Evolutionary conservation across 805 yeast species (phyloP).

Genomic region (Phaffomyces opuntiae): DNA sequence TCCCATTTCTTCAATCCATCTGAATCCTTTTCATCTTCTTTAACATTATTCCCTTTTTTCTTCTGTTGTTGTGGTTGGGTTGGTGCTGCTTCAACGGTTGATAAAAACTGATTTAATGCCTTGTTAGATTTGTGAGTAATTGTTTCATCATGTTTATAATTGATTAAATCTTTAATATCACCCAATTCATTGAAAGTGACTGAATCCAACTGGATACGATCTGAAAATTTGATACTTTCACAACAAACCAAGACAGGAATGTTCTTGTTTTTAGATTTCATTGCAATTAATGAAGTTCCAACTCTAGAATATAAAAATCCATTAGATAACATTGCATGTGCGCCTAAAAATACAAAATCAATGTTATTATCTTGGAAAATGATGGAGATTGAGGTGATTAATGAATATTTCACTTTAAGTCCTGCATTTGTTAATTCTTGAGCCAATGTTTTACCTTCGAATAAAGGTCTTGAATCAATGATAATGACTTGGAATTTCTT

Average conservation of each 20-base stretch:
- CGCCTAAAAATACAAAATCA: slow-evolving; percentile 88
- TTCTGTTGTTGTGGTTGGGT: slow-evolving; percentile 17
- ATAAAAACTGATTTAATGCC: slow-evolving; percentile 57
- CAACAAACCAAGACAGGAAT: slow-evolving; percentile 95
- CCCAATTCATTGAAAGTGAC: slow-evolving; percentile 90
- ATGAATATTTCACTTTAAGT: slow-evolving; percentile 65
- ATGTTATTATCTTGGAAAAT: slow-evolving; percentile 73
- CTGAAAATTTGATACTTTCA: slow-evolving; percentile 90
- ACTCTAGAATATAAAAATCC: slow-evolving; percentile 91
- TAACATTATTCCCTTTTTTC: slow-evolving; percentile 19
- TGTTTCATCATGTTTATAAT: slow-evolving; percentile 34
- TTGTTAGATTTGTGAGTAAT: slow-evolving; percentile 33
- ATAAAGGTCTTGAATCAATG: slow-evolving; percentile 89
- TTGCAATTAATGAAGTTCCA: slow-evolving; percentile 90
- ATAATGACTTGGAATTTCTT: slow-evolving; percentile 75
- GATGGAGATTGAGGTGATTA: slow-evolving; percentile 73
- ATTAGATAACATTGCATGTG: slow-evolving; percentile 94
- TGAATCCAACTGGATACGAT: slow-evolving; percentile 93
- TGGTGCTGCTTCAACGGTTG: slow-evolving; percentile 19
- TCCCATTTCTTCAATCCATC: slow-evolving; percentile 52
- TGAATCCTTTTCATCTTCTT: slow-evolving; percentile 17
- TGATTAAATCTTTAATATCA: slow-evolving; percentile 65
- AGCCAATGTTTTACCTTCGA: slow-evolving; percentile 83
- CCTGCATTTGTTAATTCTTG: slow-evolving; percentile 54
- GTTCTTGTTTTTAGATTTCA: slow-evolving; percentile 80